These are phyloP conservation scores for Phytophthora constricta DNA, from an alignment of 352 stramenopile genomes.

Conservation along the genomic window DNA sequence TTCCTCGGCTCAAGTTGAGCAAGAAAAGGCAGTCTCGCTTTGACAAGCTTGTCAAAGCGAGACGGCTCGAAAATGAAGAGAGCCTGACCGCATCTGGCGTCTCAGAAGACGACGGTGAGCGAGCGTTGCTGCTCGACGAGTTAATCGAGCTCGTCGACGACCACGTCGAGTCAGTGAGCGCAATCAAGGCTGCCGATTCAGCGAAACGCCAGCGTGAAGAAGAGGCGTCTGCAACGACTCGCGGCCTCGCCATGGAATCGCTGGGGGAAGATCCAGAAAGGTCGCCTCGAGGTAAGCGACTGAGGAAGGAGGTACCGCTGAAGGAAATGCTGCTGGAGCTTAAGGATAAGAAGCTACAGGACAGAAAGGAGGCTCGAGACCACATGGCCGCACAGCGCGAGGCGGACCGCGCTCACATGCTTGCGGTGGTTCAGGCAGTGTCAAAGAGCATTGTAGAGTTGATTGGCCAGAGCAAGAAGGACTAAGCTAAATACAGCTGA, in stretches of 20 bases:
- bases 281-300: neutral
- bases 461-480: neutral
- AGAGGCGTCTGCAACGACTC: neutral
- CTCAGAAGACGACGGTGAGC: slow-evolving; percentile 1
- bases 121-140: slow-evolving; percentile 4
- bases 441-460: slow-evolving; percentile 17
- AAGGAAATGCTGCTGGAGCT: slow-evolving; percentile 13
- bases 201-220: slow-evolving; percentile 6
- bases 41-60: slow-evolving; percentile 14
- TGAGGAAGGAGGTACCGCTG: neutral
- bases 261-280: slow-evolving; percentile 4
- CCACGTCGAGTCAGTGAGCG: neutral
- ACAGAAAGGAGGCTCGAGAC: slow-evolving; percentile 9
- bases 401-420: slow-evolving; percentile 2
- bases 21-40: slow-evolving; percentile 1
- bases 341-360: slow-evolving; percentile 4
- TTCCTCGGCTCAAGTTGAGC: slow-evolving; percentile 6
- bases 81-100: neutral
- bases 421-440: slow-evolving; percentile 3
- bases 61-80: slow-evolving; percentile 20
- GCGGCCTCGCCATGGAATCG: slow-evolving; percentile 4
- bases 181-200: neutral
- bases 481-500: slow-evolving; percentile 14
- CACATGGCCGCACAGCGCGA: neutral
- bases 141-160: slow-evolving; percentile 14